Evolutionary conservation across 2,329 filamentous ascomycete genomes (phyloP), one percentile per base, ranked within the genome.

Genomic region (Plectosphaerella plurivora): DNA sequence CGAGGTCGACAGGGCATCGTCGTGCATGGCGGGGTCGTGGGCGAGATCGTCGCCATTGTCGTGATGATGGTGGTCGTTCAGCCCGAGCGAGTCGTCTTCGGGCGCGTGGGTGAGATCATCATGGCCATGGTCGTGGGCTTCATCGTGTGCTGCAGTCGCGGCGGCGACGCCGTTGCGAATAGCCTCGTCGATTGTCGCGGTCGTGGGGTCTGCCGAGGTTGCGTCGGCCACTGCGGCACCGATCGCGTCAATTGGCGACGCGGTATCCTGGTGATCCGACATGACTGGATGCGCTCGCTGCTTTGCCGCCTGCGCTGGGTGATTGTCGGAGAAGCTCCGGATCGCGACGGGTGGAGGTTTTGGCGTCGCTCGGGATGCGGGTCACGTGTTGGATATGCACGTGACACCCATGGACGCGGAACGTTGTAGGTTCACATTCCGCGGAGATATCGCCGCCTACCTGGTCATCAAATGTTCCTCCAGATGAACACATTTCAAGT

Each of bases 251-350:
- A 20, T 18, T n/a, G 41, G 41, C 5, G 41, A 11, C 41, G 41
- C 41, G 41, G 16, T 44, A 44, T 44, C 41, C 18, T 44, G 41
- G 16, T 44, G 41, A 44, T 44, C 41, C 41, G 41, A 44, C 41
- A 44, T 44, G 41, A 44, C 18, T 16, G 41, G 41, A 16, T 44
- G 41, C n/a, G n/a, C n/a, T n/a, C n/a, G n/a, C 28, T 33, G 50
- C 22, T 22, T 22, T 22, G 22, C 22, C 22, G 51, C 53, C 65
- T 56, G 64, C 59, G 65, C 70, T 72, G 70, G 70, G 65, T 68
- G 70, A 73, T 73, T 70, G 55, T 73, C 70, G 70, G 70, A 64
- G 65, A 68, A 73, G 71, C 62, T 63, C 69, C 70, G 70, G 70
- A 60, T 37, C 48, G 22, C 37, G 48, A 28, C 47, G 39, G 45